Base-by-base conservation (phyloP, 306 rosid species). In the Citrullus colocynthis region DNA sequence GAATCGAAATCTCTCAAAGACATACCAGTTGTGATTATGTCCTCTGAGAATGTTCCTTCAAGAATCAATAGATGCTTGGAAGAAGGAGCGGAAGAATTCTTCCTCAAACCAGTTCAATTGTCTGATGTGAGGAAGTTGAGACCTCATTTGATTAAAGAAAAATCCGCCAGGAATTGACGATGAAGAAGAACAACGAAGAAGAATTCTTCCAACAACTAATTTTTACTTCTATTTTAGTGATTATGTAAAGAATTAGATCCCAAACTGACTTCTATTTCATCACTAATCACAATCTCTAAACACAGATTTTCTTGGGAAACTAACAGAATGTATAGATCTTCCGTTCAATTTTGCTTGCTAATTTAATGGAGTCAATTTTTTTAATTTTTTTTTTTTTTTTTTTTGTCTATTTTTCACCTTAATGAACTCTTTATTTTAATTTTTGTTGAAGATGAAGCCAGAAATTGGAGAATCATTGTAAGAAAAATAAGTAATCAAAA, bases 11-110 rank as follows among this genome's bases (percentile, higher is more conserved):
- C 88, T 80, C 84, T 91, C 51, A 91, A 85, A 85, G 93, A 91
- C 74, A 92, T 90, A 78, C 97, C 97, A 13, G 98, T 93, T 72
- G 94, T 93, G 74, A 91, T 93, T 75, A 91, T 91, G 97, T 93
- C 98, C n/a, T 93, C 98, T 6, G 97, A 93, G 81, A 90, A 93
- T 78, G 88, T 85, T 13, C 98, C 98, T 59, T 86, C 97, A 59
- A 88, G 97, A 70, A 91, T 93, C 81, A 87, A 80, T 87, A 86
- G 96, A 95, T 93, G 78, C 81, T 72, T 88, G 78, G 92, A 88
- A 80, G 90, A 88, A 79, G 92, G 92, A 80, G 92, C 92, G 54
- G 87, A 88, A 80, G 92, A 86, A 62, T 88, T 88, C 63, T 86
- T 88, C 78, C 78, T 88, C 82, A 88, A 88, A 76, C 92, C 90